A percentile compares a stretch with the other conserved stretches of the same genome.
phyloP scores from a whole-genome alignment of 1,284 basidiomycete species.

The Phylloporus sp. region DNA sequence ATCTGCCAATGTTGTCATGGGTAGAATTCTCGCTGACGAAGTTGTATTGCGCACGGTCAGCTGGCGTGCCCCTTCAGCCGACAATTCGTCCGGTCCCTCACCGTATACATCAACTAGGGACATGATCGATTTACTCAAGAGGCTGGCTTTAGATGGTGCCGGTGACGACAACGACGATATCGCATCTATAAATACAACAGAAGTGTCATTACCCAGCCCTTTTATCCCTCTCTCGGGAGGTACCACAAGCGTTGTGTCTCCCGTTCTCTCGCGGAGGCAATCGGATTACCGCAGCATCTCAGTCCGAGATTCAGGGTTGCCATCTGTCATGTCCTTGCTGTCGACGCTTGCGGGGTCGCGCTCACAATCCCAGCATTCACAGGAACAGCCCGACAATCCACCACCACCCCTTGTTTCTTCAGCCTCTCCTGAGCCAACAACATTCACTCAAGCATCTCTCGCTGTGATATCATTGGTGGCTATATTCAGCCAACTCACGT shows the following conservation, averaged over 20 bases:
- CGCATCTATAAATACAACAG: conserved; percentile 42
- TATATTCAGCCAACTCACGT: conserved; percentile 71
- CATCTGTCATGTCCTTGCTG: conserved; percentile 65
- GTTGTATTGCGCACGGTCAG: conserved; percentile 52
- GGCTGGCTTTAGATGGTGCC: conserved; percentile 41
- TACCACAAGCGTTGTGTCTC: conserved; percentile 48
- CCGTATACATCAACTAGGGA: conserved; percentile 31
- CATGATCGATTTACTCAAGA: conserved; percentile 45
- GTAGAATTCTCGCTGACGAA: conserved; percentile 68
- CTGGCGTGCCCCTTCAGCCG: conserved; percentile 36
- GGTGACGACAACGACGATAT: conserved; percentile 47
- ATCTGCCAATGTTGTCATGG: conserved; percentile 52
- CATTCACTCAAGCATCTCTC: conserved; percentile 52
- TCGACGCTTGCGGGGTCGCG: conserved; percentile 65
- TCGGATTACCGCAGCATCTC: conserved; percentile 48
- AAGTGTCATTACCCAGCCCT: conserved; percentile 41
- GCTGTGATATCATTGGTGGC: conserved; percentile 68
- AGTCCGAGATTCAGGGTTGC: conserved; percentile 46
- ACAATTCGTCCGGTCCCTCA: conserved; percentile 29
- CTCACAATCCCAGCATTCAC: conserved; percentile 54
- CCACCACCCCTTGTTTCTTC: conserved; percentile 30
- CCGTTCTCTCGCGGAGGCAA: conserved; percentile 58
- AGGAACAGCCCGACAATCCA: conserved; percentile 35
- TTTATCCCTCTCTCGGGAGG: conserved; percentile 34
- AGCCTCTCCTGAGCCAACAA: conserved; percentile 29